A percentile compares a stretch with the other conserved stretches of the same genome.
phyloP scores from a whole-genome alignment of 345 rosid species.

The Eucalyptus victrix region DNA sequence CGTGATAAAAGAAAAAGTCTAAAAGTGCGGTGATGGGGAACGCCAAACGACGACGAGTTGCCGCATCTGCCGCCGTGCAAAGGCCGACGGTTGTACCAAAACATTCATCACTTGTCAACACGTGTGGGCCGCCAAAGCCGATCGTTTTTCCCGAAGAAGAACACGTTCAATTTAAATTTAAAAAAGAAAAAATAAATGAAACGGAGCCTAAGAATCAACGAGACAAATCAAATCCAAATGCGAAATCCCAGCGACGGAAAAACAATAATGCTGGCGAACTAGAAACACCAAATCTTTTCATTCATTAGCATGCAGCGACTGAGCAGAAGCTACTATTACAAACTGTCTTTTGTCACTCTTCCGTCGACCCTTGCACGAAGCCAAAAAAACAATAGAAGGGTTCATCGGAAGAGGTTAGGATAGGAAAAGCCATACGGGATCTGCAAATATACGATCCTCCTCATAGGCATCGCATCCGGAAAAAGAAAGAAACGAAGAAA shows the following conservation, averaged over 20 bases:
- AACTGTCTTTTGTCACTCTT: neutral
- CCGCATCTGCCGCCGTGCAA: neutral
- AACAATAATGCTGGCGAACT: no score
- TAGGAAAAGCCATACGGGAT: neutral
- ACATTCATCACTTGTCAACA: neutral
- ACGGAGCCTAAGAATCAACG: neutral
- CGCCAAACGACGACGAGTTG: neutral
- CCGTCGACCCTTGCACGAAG: neutral
- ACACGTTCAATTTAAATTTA: neutral
- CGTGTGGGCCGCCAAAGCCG: neutral
- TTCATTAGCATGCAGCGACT: neutral
- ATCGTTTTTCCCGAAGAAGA: neutral
- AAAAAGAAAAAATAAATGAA: neutral
- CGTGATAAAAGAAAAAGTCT: neutral
- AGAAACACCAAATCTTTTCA: neutral
- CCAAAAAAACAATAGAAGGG: neutral
- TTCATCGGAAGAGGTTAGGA: neutral
- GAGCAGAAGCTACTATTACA: neutral
- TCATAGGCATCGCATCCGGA: neutral
- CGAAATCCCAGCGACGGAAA: neutral
- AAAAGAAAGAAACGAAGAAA: neutral
- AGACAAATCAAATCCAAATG: neutral
- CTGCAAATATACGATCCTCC: neutral
- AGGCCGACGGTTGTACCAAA: neutral
- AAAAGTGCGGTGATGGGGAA: neutral